phyloP scores from a whole-genome alignment of 2,329 filamentous ascomycete genomes.

The Metarhizium robertsii region DNA sequence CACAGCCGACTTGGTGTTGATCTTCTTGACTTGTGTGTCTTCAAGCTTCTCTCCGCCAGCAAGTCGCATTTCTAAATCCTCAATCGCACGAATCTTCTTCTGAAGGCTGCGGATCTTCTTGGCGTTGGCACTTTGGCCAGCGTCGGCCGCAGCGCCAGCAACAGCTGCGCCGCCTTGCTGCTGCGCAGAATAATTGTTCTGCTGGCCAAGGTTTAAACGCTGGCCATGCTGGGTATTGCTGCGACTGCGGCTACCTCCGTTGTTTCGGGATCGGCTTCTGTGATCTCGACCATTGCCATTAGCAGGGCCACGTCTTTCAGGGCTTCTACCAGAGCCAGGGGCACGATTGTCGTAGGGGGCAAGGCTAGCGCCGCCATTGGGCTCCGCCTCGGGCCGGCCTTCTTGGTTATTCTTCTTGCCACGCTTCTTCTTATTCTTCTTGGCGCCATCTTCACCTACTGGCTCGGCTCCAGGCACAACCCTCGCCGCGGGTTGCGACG shows the following conservation, averaged over 20 bases:
- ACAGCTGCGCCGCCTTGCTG: slow-evolving; percentile 35
- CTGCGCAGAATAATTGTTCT: slow-evolving; percentile 13
- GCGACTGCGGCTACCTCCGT: slow-evolving; percentile 41
- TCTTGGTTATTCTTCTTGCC: slow-evolving; percentile 84
- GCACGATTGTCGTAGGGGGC: slow-evolving; percentile 30
- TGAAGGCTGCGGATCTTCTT: slow-evolving; percentile 91
- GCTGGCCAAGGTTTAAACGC: slow-evolving; percentile 17
- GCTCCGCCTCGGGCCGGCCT: slow-evolving; percentile 40
- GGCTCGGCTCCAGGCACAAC: slow-evolving; percentile 55
- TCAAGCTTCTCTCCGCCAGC: slow-evolving; percentile 94
- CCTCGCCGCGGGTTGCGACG: slow-evolving; percentile 58
- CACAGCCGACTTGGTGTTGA: slow-evolving; percentile 76
- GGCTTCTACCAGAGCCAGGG: slow-evolving; percentile 44
- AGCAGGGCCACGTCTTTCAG: slow-evolving; percentile 50
- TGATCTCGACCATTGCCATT: slow-evolving; percentile 32
- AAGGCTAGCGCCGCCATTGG: slow-evolving; percentile 36
- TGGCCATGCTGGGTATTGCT: slow-evolving; percentile 38
- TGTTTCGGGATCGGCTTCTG: slow-evolving; percentile 48
- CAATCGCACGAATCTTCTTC: slow-evolving; percentile 97
- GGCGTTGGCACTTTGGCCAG: slow-evolving; percentile 59
- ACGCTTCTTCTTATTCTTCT: slow-evolving; percentile 98
- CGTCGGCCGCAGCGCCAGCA: slow-evolving; percentile 25
- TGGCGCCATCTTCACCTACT: slow-evolving; percentile 60
- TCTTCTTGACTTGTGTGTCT: slow-evolving; percentile 98
- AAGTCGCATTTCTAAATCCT: slow-evolving; percentile 94